Base-by-base conservation (phyloP, 371 early-diverging fungal genomes). In the Mortierella sp. region DNA sequence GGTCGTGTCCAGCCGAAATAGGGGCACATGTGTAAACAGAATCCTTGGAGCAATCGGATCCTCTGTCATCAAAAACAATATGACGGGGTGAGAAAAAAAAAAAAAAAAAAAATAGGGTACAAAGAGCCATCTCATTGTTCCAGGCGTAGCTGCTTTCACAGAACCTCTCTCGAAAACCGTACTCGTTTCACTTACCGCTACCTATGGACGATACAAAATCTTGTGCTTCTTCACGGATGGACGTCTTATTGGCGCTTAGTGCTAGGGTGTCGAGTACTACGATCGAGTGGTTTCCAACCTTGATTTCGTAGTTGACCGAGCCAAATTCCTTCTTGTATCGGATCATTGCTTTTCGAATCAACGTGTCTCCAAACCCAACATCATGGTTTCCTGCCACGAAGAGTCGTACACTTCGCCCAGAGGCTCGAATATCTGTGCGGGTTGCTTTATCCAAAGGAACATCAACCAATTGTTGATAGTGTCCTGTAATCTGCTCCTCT, bases 301-400 rank as follows among this genome's bases (percentile, higher is more conserved):
- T 62, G 7, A 91, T 45, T 1, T 82, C 75, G 60, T 89, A 91
- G 46, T 94, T 95, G 9, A 88, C 82, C 5, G 89, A 86, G 0
- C 96, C 95, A 74, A 92, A 92, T 16, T 72, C 73, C 7, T 62
- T 50, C 45, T 85, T 74, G 69, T 90, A 95, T 30, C 95, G 83
- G 0, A 68, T 65, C 44, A 88, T 75, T 0, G 91, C 85, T 1
- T 58, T 14, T 0, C 68, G 68, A 4, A 91, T 75, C 23, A 96
- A 84, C 1, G 86, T 86, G 61, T 91, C 81, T 5, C 96, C 96
- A 71, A 96, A 93, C 0, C 97, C 97, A 63, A 96, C 89, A 79
- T 98, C 97, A 72, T 98, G 98, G 82, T 96, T 98, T 2, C 97
- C 97, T 3, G 89, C 93, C 82, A 94, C 67, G 57, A 76, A 82